Evolutionary conservation across 179 eudicot species (phyloP), one percentile per base, ranked within the genome.

Genomic region (Beta lomatogona): DNA sequence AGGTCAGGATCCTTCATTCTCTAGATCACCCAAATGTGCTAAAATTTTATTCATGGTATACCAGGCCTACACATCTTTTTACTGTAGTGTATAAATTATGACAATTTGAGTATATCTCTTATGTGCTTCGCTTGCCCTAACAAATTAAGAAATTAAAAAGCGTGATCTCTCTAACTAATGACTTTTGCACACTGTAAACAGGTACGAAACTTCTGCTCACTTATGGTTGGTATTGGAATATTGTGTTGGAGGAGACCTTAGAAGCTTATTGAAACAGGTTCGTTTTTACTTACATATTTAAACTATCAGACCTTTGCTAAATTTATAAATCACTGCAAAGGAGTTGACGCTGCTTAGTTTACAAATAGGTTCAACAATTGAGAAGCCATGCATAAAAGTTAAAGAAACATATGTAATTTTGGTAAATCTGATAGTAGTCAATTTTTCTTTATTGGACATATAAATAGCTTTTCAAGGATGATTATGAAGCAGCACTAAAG

Each of bases 201-300:
- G 97, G 97, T 96, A 96, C 61, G 98, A 94, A 88, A 92, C 99
- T 76, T 89, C 96, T 45, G 97, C 99, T 44, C 99, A 96, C 86
- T 86, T 96, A 83, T 96, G 99, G 99, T 77, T 96, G 84, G 93
- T 96, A 44, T 84, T 96, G 87, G 99, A 96, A 79, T 96, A 96
- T 85, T 96, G 99, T 75, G 97, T 96, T 76, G 98, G 98, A 83
- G 99, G 98, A 82, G 97, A 96, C 86, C 97, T 96, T 70, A 79
- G 87, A 88, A 92, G 91, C 83, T 89, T 96, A 81, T 81, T 96
- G 74, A 85, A 86, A 69, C 99, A 96, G 97, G 99, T 88, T 36
- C 41, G 41, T 36, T 36, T 36, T 36, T 36, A 36, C 41, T 36
- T 36, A 36, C 41, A 36, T 36, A 36, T 36, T 36, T 36, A 66